Conservation (phyloP, 2,329 filamentous ascomycete species). For the Stachybotrys elegans region DNA sequence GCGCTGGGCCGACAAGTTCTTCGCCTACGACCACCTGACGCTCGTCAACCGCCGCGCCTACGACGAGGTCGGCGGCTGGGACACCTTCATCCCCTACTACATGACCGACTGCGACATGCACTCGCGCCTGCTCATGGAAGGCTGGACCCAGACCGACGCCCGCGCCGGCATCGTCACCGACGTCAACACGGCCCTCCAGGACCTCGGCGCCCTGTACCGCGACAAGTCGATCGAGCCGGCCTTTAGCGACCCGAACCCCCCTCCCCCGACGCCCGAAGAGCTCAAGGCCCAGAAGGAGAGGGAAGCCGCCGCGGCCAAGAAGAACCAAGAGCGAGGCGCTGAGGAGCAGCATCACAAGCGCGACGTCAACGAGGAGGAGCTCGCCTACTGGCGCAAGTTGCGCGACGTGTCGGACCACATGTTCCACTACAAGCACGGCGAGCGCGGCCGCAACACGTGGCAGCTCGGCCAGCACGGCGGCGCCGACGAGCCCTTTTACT, state of each 20-base stretch:
- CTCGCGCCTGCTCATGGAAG: slow-evolving; percentile 38
- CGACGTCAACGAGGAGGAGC: slow-evolving; percentile 5
- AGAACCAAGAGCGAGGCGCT: too few relatives aligned
- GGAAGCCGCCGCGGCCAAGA: too few relatives aligned
- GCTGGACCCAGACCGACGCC: slow-evolving; percentile 33
- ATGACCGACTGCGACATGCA: slow-evolving; percentile 54
- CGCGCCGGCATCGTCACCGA: slow-evolving; percentile 39
- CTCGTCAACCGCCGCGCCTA: slow-evolving; percentile 50
- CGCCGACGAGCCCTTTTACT: slow-evolving; percentile 47
- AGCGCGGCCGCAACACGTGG: slow-evolving; percentile 44
- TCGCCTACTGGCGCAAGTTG: slow-evolving; percentile 13
- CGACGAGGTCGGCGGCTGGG: slow-evolving; percentile 49
- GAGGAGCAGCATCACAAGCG: slow-evolving; percentile 8
- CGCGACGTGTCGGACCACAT: slow-evolving; percentile 25
- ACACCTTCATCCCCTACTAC: slow-evolving; percentile 54
- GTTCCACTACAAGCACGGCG: slow-evolving; percentile 37
- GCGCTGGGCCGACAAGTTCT: slow-evolving; percentile 49
- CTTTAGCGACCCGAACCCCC: slow-evolving; percentile 33
- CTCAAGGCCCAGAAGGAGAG: too few relatives aligned
- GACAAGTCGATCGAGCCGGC: slow-evolving; percentile 29
- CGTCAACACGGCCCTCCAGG: slow-evolving; percentile 38
- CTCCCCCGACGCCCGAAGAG: slow-evolving; percentile 15
- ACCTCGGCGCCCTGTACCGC: slow-evolving; percentile 40
- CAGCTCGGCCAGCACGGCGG: slow-evolving; percentile 46
- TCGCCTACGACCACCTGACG: slow-evolving; percentile 53